Conservation (phyloP, 2,329 filamentous ascomycete genomes). For the Colletotrichum paranaense region DNA sequence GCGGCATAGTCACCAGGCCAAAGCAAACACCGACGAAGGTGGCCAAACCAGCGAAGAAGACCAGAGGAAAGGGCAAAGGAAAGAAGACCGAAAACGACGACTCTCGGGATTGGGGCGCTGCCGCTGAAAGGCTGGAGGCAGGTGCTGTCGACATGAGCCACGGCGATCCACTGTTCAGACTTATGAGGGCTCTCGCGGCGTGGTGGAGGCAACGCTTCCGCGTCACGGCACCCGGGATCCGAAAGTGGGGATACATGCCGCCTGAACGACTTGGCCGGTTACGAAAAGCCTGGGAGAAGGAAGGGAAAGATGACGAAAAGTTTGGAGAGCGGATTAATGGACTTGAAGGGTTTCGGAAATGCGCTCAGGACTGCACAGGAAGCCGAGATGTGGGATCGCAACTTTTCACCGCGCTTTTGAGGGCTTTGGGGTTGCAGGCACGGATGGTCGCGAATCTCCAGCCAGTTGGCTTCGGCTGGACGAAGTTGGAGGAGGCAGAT, state of each 20-base stretch:
- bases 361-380: conserved; percentile 78
- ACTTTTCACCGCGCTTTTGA: conserved; percentile 86
- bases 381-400: conserved; percentile 91
- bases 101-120: conserved; percentile 76
- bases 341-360: conserved; percentile 74
- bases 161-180: conserved; percentile 81
- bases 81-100: conserved; percentile 46
- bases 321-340: conserved; percentile 83
- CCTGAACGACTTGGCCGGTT: conserved; percentile 80
- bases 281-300: conserved; percentile 74
- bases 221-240: conserved; percentile 80
- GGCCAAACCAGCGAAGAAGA: conserved; percentile 41
- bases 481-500: conserved; percentile 83
- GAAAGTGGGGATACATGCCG: conserved; percentile 91
- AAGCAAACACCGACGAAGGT: conserved; percentile 48
- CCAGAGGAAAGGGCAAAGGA: conserved; percentile 52
- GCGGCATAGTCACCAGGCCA: conserved; percentile 63
- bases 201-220: conserved; percentile 92
- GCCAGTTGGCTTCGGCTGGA: conserved; percentile 90
- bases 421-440: conserved; percentile 84
- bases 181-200: conserved; percentile 80
- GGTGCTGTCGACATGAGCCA: conserved; percentile 81
- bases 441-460: conserved; percentile 88
- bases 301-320: conserved; percentile 67
- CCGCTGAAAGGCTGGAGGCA: conserved; percentile 75